Evolutionary conservation across 306 rosid genomes (phyloP), one percentile per base, ranked within the genome.

Genomic region (Coriaria nepalensis): DNA sequence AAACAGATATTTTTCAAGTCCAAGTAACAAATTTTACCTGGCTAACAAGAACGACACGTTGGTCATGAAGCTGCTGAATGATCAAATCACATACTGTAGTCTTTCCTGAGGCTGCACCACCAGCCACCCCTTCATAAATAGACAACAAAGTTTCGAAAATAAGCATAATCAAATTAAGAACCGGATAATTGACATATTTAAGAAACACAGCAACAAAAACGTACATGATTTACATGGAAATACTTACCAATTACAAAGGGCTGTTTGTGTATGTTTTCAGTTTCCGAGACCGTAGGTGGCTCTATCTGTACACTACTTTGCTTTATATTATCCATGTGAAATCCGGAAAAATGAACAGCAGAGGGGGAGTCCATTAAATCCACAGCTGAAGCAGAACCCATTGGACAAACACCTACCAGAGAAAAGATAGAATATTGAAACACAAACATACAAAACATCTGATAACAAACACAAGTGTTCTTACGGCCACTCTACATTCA

Each of bases 341-440:
- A 72, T 58, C 96, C 94, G 66, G 96, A 82, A 73, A 79, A 87
- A 76, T 86, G 96, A 72, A 92, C 98, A 60, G 70, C 98, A 0
- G 94, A 79, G 44, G 96, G 79, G 59, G 98, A 80, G 66, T 82
- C 88, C 76, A 92, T 75, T 62, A 92, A 63, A 61, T 85, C 94
- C 29, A 55, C 81, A 52, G 71, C 93, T 33, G 96, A 77, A 56
- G 81, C 65, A 40, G 84, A 63, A 40, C 65, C 87, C 95, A 85
- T 86, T 20, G 39, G 47, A 50, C 63, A 48, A 40, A 51, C 61
- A 62, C 80, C 80, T 72, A 58, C 29, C 29, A 20, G 29, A 20
- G 29, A 20, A 2, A 49, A 13, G 15, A 20, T 13, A 65, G 54
- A 45, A 61, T 47, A 13, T 10, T 33, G 33, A 41, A 37, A 57